Conservation (phyloP, 768 basidiomycete genomes). For the Hydnomerulius pinastri region DNA sequence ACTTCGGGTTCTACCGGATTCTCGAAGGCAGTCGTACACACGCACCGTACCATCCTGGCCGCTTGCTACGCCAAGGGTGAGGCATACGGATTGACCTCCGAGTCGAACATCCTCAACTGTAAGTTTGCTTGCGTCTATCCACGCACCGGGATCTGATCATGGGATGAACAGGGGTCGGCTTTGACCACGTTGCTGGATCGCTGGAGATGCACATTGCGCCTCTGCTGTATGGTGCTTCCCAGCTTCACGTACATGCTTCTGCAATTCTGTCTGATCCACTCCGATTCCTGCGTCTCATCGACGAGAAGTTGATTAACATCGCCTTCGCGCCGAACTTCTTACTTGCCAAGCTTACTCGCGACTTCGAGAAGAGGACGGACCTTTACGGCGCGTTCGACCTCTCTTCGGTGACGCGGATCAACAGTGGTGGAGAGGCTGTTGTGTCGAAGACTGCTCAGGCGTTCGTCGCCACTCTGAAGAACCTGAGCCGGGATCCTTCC, state of each 20-base stretch:
- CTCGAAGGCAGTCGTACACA: slow-evolving; percentile 40
- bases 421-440: slow-evolving; percentile 46
- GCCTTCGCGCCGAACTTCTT: slow-evolving; percentile 45
- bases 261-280: slow-evolving; percentile 17
- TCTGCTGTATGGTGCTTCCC: slow-evolving; percentile 26
- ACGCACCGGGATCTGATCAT: background rate
- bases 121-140: background rate
- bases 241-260: slow-evolving; percentile 17
- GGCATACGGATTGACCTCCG: slow-evolving; percentile 32
- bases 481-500: slow-evolving; percentile 15
- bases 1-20: slow-evolving; percentile 45
- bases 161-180: slow-evolving; percentile 34
- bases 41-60: slow-evolving; percentile 38
- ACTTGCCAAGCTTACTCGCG: slow-evolving; percentile 39
- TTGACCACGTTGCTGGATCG: slow-evolving; percentile 45
- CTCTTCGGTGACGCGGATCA: slow-evolving; percentile 34
- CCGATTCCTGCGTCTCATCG: slow-evolving; percentile 28
- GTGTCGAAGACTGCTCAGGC: slow-evolving; percentile 38
- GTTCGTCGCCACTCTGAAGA: slow-evolving; percentile 34
- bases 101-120: slow-evolving; percentile 40
- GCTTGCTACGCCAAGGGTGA: slow-evolving; percentile 32
- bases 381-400: slow-evolving; percentile 33
- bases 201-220: slow-evolving; percentile 41
- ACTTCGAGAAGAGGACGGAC: slow-evolving; percentile 24
- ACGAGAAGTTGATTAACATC: slow-evolving; percentile 33